These are phyloP conservation scores for Endocarpon pusillum DNA, from an alignment of 495 filamentous ascomycete species.

Conservation along the genomic window DNA sequence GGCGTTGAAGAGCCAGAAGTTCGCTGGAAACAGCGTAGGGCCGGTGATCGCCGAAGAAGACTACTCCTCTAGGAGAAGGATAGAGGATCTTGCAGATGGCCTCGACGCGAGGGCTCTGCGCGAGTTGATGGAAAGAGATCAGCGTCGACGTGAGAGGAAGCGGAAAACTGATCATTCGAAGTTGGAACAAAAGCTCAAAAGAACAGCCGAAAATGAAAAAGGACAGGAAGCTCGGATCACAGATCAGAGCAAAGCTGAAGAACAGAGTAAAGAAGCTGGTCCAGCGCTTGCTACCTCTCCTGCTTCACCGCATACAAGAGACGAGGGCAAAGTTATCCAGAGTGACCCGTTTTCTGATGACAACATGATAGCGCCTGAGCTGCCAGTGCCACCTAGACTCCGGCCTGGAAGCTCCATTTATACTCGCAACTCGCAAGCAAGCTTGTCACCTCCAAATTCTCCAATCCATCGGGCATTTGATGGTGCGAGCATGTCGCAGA, in stretches of 20 bases:
- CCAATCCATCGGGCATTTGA: constrained; percentile 32
- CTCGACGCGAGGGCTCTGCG: constrained; percentile 62
- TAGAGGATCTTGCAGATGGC: constrained; percentile 68
- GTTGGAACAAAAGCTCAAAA: constrained; percentile 48
- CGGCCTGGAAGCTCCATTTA: constrained; percentile 9
- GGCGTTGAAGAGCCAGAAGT: constrained; percentile 19
- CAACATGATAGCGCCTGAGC: constrained; percentile 20
- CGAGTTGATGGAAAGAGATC: constrained; percentile 72
- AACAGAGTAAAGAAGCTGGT: constrained; percentile 4
- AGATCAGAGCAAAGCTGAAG: constrained; percentile 2
- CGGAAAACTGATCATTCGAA: constrained; percentile 52
- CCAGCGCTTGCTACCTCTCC: constrained; percentile 3
- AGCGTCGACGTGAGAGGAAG: constrained; percentile 59
- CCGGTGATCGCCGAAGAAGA: constrained; percentile 42
- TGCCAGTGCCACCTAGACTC: constrained; percentile 8
- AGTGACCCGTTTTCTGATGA: constrained; percentile 24
- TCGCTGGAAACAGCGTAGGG: not conserved
- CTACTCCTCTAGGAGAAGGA: constrained; percentile 46
- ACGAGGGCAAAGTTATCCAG: constrained; percentile 16
- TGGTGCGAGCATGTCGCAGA: constrained; percentile 37
- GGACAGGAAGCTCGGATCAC: constrained; percentile 19
- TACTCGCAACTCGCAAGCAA: constrained; percentile 34
- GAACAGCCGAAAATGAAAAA: constrained; percentile 34
- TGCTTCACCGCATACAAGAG: constrained; percentile 2
- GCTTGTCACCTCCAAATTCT: constrained; percentile 37